Evolutionary conservation across 2,329 filamentous ascomycete species (phyloP), one percentile per base, ranked within the genome.

Genomic region (Emergomyces orientalis): DNA sequence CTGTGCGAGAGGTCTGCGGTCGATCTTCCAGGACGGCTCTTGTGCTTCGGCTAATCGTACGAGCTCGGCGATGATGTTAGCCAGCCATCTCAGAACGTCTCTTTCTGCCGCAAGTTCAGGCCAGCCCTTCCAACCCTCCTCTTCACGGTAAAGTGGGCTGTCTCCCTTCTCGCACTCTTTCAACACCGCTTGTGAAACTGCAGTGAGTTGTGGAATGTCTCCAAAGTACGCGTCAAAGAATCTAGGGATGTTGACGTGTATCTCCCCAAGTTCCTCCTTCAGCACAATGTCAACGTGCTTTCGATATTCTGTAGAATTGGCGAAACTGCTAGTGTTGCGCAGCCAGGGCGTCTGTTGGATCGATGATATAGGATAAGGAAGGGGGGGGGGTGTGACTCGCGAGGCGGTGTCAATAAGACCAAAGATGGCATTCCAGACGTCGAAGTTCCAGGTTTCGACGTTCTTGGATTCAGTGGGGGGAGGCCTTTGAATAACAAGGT

Each of bases 191-290:
- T 47, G 19, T 47, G 43, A 47, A 47, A 47, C 19, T 49, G 37
- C 43, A 60, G 67, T 60, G 37, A 70, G 66, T 51, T 59, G 59
- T 43, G 62, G n/a, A 60, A 70, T 59, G 49, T 65, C 41, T 37
- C 65, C 61, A 58, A 71, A 69, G 60, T 69, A 67, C 14, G 66
- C 63, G 34, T 64, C 27, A 60, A 67, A 64, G 56, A 71, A 67
- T 17, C 63, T 60, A n/a, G 64, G 64, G 47, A 69, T 56, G 62
- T 69, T 67, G 30, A 67, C 60, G 32, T 64, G 34, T 39, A 47
- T 47, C 43, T 47, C 43, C 9, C n/a, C 43, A 69, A 67, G 58
- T 56, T 69, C 64, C 61, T 65, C 37, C 62, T 58, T 68, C 30
- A 69, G 62, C 32, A 60, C 57, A 59, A 47, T 22, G 60, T 67